Conservation (phyloP, 192 early-diverging fungal species). For the Coemansia aciculifera region DNA sequence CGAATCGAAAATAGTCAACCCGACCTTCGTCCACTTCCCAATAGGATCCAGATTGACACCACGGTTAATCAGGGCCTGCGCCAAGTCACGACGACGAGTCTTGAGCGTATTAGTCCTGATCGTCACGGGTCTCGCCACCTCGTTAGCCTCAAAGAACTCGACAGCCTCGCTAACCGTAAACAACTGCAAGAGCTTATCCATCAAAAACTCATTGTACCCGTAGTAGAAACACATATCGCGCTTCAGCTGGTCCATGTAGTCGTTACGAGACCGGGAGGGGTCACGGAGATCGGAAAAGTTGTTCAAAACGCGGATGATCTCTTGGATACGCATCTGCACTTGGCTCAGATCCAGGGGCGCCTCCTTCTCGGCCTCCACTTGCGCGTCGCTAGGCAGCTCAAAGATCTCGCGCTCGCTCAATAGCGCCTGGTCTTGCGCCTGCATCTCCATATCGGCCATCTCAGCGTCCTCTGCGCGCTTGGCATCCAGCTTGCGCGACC, state of each 20-base stretch:
- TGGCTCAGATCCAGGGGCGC: constrained; percentile 67
- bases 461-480: constrained; percentile 60
- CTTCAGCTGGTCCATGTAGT: constrained; percentile 84
- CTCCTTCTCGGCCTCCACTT: constrained; percentile 68
- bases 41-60: constrained; percentile 98
- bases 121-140: constrained; percentile 91
- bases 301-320: constrained; percentile 83
- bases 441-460: constrained; percentile 69
- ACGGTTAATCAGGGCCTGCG: constrained; percentile 91
- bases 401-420: constrained; percentile 54
- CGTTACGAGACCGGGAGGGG: constrained; percentile 66
- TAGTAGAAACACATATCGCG: constrained; percentile 93
- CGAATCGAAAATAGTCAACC: constrained; percentile 93
- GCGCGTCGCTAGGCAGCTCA: constrained; percentile 63
- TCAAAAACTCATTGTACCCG: constrained; percentile 90
- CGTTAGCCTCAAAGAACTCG: constrained; percentile 99
- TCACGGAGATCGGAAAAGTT: constrained; percentile 88
- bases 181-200: constrained; percentile 88
- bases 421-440: constrained; percentile 61
- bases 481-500: constrained; percentile 61
- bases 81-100: constrained; percentile 90
- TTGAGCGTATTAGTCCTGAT: constrained; percentile 97
- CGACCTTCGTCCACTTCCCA: constrained; percentile 98
- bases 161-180: constrained; percentile 90
- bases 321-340: constrained; percentile 86